These are phyloP conservation scores for Aspergillus ellipticus DNA, from an alignment of 495 filamentous ascomycete genomes.

Conservation along the genomic window DNA sequence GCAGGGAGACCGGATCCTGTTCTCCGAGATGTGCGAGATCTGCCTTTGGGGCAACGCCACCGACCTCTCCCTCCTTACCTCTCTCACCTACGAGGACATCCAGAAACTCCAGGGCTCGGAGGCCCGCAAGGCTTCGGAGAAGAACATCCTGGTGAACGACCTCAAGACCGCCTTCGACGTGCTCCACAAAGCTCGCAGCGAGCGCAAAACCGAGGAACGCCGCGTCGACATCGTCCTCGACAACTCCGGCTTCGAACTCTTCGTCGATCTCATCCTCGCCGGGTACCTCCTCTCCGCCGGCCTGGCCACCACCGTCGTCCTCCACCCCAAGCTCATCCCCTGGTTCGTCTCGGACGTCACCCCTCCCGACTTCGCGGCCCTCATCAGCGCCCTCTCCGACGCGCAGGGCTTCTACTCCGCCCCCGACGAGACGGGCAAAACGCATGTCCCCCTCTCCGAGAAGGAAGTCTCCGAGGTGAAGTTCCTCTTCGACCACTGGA, in stretches of 20 bases:
- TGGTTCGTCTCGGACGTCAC: constrained; percentile 98
- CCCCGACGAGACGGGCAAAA: constrained; percentile 61
- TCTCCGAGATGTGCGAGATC: constrained; percentile 93
- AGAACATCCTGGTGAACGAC: constrained; percentile 88
- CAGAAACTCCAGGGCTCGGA: constrained; percentile 90
- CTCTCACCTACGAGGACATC: constrained; percentile 89
- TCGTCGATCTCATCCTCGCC: constrained; percentile 85
- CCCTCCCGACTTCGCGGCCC: constrained; percentile 73
- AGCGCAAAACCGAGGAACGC: constrained; percentile 53
- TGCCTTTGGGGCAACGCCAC: constrained; percentile 98
- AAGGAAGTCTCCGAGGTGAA: constrained; percentile 61
- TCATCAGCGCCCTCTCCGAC: constrained; percentile 71
- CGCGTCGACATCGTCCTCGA: constrained; percentile 91
- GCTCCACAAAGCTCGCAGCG: constrained; percentile 57
- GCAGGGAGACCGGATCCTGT: constrained; percentile 71
- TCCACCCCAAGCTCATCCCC: constrained; percentile 89
- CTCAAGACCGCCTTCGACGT: constrained; percentile 66
- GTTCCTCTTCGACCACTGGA: constrained; percentile 83
- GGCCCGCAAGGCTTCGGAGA: constrained; percentile 76
- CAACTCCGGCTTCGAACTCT: constrained; percentile 95
- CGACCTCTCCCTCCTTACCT: constrained; percentile 85
- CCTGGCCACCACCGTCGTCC: constrained; percentile 79
- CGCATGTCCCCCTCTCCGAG: constrained; percentile 56
- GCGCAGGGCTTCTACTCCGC: constrained; percentile 74
- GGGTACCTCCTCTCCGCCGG: constrained; percentile 80